These are phyloP conservation scores for Aureobasidium leucospermi DNA, from an alignment of 2,329 filamentous ascomycete genomes.

Conservation along the genomic window DNA sequence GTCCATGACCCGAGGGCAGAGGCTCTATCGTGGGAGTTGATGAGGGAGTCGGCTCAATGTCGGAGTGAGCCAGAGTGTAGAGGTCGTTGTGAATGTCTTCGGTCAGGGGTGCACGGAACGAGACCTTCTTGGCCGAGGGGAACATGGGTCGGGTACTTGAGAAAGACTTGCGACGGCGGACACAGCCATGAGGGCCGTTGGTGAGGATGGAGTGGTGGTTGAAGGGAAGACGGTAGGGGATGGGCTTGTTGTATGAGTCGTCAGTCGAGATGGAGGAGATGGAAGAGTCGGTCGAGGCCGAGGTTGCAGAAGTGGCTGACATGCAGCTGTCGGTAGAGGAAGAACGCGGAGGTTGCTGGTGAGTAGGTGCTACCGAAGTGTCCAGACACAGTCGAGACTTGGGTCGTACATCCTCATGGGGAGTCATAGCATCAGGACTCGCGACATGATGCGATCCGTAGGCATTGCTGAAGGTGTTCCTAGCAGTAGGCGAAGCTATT, in stretches of 20 bases:
- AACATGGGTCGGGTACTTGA: slow-evolving; percentile 40
- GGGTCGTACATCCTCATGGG: not conserved
- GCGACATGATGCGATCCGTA: slow-evolving; percentile 27
- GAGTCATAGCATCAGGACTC: slow-evolving; percentile 10
- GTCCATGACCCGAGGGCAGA: slow-evolving; percentile 15
- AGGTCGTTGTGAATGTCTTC: slow-evolving; percentile 52
- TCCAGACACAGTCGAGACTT: slow-evolving; percentile 6
- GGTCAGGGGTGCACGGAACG: slow-evolving; percentile 48
- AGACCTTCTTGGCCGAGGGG: slow-evolving; percentile 50
- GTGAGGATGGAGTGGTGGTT: slow-evolving; percentile 39
- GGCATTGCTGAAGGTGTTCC: slow-evolving; percentile 56
- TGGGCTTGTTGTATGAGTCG: slow-evolving; percentile 28
- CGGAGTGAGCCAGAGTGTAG: slow-evolving; percentile 50
- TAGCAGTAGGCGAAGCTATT: slow-evolving; percentile 51
- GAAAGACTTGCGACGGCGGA: slow-evolving; percentile 31
- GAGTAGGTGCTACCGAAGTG: slow-evolving; percentile 1
- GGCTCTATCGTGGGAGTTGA: slow-evolving; percentile 25
- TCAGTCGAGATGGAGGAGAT: slow-evolving; percentile 27
- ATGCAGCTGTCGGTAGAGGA: slow-evolving; percentile 12
- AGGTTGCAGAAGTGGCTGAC: slow-evolving; percentile 19
- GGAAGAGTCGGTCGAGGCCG: slow-evolving; percentile 32
- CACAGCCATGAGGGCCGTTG: slow-evolving; percentile 36
- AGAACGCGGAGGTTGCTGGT: slow-evolving; percentile 2
- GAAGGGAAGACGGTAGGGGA: slow-evolving; percentile 41
- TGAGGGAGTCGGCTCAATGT: slow-evolving; percentile 39